Evolutionary conservation across 345 rosid genomes (phyloP), one percentile per base, ranked within the genome.

Genomic region (Eucalyptus paniculata): DNA sequence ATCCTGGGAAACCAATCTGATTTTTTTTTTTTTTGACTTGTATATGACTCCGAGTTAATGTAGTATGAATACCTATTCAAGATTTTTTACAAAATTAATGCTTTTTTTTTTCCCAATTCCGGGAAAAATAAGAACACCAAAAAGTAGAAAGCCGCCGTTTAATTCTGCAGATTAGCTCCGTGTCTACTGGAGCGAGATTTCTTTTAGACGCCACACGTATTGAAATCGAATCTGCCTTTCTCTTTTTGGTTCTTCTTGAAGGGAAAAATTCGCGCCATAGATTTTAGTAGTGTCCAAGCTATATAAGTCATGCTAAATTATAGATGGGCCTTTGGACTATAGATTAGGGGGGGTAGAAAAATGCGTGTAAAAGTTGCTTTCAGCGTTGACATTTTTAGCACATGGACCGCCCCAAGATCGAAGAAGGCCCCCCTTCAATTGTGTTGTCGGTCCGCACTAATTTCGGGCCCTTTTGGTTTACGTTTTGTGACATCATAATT

Each of bases 1-100:
- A 3, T 67, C 80, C 3, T 1, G 0, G 2, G 1, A 18, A 9
- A 34, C 10, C 26, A 2, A 9, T 18, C 12, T 67, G 40, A 7
- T 0, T 4, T 1, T 16, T 9, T 69, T 34, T 9, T 34, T 5
- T 34, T 5, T 11, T 67, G 12, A n/a, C 80, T 18, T 67, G 11
- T 67, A 17, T 32, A 69, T 34, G 10, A 17, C 24, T 17, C 6
- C 2, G 2, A 10, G 7, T 34, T 69, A 5, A 69, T 69, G 24
- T 34, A 21, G 4, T 17, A 8, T 16, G 21, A 16, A 65, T 65
- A 65, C 21, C 37, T 9, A 72, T 37, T 72, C 6, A 7, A 12
- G 8, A 18, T 69, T 69, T 62, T 69, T 77, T 8, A 2, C 1
- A 1, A 6, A 5, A 10, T 77, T 37, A 37, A 37, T 1, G 3